phyloP scores from a whole-genome alignment of 208 protist genomes.

The Leishmania gerbilli region DNA sequence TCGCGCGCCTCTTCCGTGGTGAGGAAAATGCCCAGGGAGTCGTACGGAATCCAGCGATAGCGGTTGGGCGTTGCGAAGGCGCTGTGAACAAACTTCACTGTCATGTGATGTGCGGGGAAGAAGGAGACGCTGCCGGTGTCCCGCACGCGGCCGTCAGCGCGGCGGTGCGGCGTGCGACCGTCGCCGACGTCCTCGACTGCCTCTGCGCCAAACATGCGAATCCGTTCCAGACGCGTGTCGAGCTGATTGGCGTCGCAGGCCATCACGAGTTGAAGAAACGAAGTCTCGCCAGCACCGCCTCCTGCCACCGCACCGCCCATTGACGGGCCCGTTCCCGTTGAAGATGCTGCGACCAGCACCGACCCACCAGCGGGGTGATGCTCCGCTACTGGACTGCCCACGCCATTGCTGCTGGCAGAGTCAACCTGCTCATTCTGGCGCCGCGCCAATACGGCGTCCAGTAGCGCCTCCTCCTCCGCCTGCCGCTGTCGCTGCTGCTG shows the following conservation, averaged over 20 bases:
- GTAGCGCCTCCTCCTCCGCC: constrained; percentile 73
- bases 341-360: constrained; percentile 1
- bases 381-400: constrained; percentile 3
- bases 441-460: constrained; percentile 58
- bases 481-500: constrained; percentile 47
- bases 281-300: constrained; percentile 3
- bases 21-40: constrained; percentile 62
- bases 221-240: constrained; percentile 72
- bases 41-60: constrained; percentile 79
- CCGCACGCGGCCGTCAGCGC: constrained; percentile 46
- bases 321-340: background rate
- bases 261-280: constrained; percentile 51
- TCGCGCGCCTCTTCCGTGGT: constrained; percentile 21
- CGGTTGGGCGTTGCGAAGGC: constrained; percentile 76
- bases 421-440: constrained; percentile 17
- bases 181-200: constrained; percentile 87
- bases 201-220: constrained; percentile 67
- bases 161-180: constrained; percentile 45
- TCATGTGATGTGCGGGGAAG: constrained; percentile 58
- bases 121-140: constrained; percentile 57
- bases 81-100: constrained; percentile 55
- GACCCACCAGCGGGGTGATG: background rate
- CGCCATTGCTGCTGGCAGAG: background rate
- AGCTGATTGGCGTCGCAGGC: constrained; percentile 63
- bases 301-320: background rate